Evolutionary conservation across 495 filamentous ascomycete genomes (phyloP), one percentile per base, ranked within the genome.

Genomic region (Aspergillus hancockii): DNA sequence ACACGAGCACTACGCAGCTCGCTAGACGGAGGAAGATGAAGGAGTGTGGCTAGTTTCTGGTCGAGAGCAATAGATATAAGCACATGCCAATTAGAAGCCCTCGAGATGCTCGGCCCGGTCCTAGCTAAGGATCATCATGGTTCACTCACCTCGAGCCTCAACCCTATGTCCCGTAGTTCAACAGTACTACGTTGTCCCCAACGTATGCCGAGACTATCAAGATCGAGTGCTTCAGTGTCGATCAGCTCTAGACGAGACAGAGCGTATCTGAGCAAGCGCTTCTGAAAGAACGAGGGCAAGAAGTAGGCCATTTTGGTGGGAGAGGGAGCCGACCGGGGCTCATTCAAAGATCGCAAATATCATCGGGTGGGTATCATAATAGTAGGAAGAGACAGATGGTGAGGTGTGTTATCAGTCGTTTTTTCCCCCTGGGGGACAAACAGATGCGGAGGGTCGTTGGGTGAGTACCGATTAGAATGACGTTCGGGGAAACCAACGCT

Each of bases 201-300:
- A 22, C 84, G 83, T 60, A 93, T 83, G 58, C 93, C 90, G 58
- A 95, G 69, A 58, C 90, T 88, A 49, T 93, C 90, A 28, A 88
- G 78, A 62, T 96, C 89, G 40, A 96, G 67, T 3, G 88, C 85
- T 64, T 93, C 85, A 28, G 87, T 87, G 64, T 97, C 93, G 25
- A 97, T 81, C 25, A 96, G 71, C 54, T 93, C 91, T 41, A 93
- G 73, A 55, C 88, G 85, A 5, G 88, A 89, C 28, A 97, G 75
- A 23, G 85, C 90, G 71, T 92, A 95, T 60, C 88, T 86, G 49
- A 97, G 79, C 56, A 94, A 76, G 65, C 87, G 84, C 79, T 93
- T 93, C 74, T 90, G 89, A 74, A 94, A 85, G 63, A 84, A 88
- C 38, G 88, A 91, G 47, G 89, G 85, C 67, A 89, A 73, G 68